These are phyloP conservation scores for Crassisporium funariophilum DNA, from an alignment of 768 basidiomycete species.

Conservation along the genomic window DNA sequence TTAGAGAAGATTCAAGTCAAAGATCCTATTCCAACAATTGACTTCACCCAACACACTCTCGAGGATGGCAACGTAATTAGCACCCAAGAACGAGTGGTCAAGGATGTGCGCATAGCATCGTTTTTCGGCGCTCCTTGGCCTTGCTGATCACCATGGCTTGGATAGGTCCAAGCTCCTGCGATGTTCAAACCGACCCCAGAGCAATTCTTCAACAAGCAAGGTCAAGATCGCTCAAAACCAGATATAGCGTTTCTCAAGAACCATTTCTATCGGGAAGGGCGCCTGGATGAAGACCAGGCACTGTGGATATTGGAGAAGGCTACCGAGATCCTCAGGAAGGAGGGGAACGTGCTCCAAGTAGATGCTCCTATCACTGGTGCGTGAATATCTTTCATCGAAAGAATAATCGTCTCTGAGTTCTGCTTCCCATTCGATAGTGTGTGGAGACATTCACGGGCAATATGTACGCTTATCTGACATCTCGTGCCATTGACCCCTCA, in stretches of 20 bases:
- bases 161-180: constrained; percentile 95
- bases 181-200: constrained; percentile 89
- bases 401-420: constrained; percentile 5
- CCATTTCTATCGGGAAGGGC: constrained; percentile 96
- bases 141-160: constrained; percentile 4
- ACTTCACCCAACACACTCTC: constrained; percentile 90
- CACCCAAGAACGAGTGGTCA: constrained; percentile 94
- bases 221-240: constrained; percentile 84
- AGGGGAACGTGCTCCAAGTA: constrained; percentile 90
- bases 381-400: constrained; percentile 22
- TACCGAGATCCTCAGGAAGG: constrained; percentile 78
- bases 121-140: not conserved
- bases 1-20: constrained; percentile 65
- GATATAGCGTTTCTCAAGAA: constrained; percentile 97
- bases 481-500: constrained; percentile 5
- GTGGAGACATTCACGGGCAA: constrained; percentile 99
- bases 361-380: constrained; percentile 97
- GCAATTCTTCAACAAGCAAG: constrained; percentile 82
- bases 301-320: constrained; percentile 89
- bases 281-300: constrained; percentile 93
- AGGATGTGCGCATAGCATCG: constrained; percentile 67
- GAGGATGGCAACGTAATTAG: constrained; percentile 91
- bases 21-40: constrained; percentile 56
- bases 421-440: constrained; percentile 54
- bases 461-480: constrained; percentile 64